These are phyloP conservation scores for Domatiomyces catenatus DNA, from an alignment of 2,329 filamentous ascomycete genomes.

Conservation along the genomic window DNA sequence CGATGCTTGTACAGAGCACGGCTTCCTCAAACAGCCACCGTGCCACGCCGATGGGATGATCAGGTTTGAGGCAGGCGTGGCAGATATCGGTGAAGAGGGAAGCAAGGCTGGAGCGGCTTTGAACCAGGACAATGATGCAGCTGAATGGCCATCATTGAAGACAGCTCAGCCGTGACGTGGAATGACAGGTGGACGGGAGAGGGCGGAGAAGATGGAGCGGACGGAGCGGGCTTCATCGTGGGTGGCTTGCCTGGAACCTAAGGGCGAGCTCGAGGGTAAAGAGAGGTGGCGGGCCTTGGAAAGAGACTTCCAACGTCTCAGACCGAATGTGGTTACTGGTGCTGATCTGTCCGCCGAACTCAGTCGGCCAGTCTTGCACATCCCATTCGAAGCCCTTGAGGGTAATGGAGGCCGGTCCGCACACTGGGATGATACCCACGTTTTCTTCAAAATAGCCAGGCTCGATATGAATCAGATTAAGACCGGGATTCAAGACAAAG, in stretches of 20 bases:
- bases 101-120: background rate
- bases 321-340: conserved; percentile 65
- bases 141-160: background rate
- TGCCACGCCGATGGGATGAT: background rate
- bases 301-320: conserved; percentile 40
- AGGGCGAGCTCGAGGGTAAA: conserved; percentile 55
- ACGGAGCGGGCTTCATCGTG: background rate
- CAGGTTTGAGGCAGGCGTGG: background rate
- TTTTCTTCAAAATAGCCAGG: conserved; percentile 52
- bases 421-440: conserved; percentile 73
- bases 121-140: background rate
- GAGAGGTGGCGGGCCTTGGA: conserved; percentile 41
- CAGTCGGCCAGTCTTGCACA: conserved; percentile 63
- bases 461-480: conserved; percentile 51
- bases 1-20: too few species aligned
- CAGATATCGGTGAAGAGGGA: background rate
- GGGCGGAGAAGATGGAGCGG: too few species aligned
- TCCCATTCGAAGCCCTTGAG: conserved; percentile 84
- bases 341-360: conserved; percentile 57
- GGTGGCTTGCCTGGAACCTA: background rate
- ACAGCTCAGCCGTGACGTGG: background rate
- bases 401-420: conserved; percentile 61
- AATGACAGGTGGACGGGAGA: background rate
- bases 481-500: conserved; percentile 58
- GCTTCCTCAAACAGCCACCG: too few species aligned